Evolutionary conservation across 1,284 basidiomycete species (phyloP).

Genomic region (Ustilago tritici): DNA sequence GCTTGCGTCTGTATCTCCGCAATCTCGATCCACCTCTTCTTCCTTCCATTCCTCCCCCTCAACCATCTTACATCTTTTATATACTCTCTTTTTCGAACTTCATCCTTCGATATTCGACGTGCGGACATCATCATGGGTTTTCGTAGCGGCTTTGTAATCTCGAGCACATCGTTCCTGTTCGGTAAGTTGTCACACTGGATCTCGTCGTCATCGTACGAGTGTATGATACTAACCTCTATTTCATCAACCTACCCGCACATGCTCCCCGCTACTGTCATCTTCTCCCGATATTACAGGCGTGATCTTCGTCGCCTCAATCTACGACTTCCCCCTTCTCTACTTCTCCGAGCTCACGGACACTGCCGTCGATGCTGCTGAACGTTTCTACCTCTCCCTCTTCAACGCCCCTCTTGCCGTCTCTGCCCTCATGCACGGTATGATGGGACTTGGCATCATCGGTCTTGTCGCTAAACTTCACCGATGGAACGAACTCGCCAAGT

Average conservation of each 20-base stretch:
- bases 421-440: constrained; percentile 66
- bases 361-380: constrained; percentile 53
- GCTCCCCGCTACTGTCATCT: background rate
- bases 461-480: constrained; percentile 65
- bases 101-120: background rate
- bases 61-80: background rate
- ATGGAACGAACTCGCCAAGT: constrained; percentile 68
- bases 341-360: constrained; percentile 21
- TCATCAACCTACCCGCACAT: background rate
- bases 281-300: constrained; percentile 36
- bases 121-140: constrained; percentile 63
- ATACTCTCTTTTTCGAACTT: background rate
- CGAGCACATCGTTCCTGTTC: constrained; percentile 64
- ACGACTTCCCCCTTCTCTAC: constrained; percentile 67
- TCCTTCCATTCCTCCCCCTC: background rate
- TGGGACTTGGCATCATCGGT: constrained; percentile 63
- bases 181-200: constrained; percentile 27
- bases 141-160: constrained; percentile 66
- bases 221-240: background rate
- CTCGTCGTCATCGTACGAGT: background rate
- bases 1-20: constrained; percentile 4
- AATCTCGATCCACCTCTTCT: background rate
- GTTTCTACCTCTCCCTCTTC: constrained; percentile 66
- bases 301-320: constrained; percentile 65
- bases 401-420: constrained; percentile 57